These are phyloP conservation scores for Acorus calamus DNA, from an alignment of 106 monocot genomes.

Conservation along the genomic window DNA sequence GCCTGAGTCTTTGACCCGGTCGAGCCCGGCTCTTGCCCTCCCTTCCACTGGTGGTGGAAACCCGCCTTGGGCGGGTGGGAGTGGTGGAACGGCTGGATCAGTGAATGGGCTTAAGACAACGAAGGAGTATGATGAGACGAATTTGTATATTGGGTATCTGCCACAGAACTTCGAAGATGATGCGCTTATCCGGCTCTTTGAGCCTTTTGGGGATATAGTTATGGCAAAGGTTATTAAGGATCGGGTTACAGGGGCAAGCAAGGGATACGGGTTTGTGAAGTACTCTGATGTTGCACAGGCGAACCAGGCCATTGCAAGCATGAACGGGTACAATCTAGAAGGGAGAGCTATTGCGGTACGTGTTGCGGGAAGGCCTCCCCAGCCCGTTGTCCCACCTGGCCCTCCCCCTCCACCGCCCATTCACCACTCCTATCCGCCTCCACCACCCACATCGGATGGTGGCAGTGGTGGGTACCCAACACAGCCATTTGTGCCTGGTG, in stretches of 20 bases:
- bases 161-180: conserved; percentile 77
- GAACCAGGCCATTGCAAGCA: conserved; percentile 60
- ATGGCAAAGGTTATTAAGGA: conserved; percentile 96
- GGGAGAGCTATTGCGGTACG: conserved; percentile 78
- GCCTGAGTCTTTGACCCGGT: conserved; percentile 58
- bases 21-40: conserved; percentile 15
- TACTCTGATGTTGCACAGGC: conserved; percentile 66
- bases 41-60: conserved; percentile 25
- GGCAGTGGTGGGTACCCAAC: conserved; percentile 50
- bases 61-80: conserved; percentile 42
- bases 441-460: conserved; percentile 25
- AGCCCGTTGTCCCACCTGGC: conserved; percentile 57
- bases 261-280: conserved; percentile 96
- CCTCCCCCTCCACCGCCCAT: conserved; percentile 36
- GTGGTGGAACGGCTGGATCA: conserved; percentile 6
- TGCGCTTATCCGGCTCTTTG: conserved; percentile 60
- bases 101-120: conserved; percentile 29
- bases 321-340: conserved; percentile 84
- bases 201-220: conserved; percentile 77
- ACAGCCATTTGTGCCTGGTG: conserved; percentile 41
- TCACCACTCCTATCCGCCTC: neutral
- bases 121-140: conserved; percentile 87
- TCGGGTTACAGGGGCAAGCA: conserved; percentile 54
- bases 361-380: conserved; percentile 85
- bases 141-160: conserved; percentile 82